A percentile compares a stretch with the other conserved stretches of the same genome.
These are phyloP conservation scores for Candida boleticola DNA, from an alignment of 805 yeast species.

Conservation along the genomic window DNA sequence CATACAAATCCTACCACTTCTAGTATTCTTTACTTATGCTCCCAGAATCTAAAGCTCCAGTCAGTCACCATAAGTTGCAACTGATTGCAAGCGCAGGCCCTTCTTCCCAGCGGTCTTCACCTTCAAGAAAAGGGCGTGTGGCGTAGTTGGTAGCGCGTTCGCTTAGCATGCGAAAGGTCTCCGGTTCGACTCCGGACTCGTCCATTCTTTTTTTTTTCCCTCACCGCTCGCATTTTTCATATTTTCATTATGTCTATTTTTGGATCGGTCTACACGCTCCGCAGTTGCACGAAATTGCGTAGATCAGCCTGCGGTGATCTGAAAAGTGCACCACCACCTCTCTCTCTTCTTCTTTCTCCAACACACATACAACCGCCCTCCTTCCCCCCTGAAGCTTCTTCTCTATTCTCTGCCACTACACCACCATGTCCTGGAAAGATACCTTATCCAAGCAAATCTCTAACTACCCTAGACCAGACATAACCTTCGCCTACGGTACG, in stretches of 20 bases:
- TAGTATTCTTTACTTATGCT: no score
- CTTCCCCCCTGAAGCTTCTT: not conserved
- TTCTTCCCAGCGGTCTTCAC: not conserved
- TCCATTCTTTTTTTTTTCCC: constrained; percentile 3
- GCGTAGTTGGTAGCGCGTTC: constrained; percentile 52
- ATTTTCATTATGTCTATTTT: constrained; percentile 1
- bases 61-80: no score
- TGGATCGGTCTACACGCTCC: not conserved
- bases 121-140: constrained; percentile 34
- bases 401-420: not conserved
- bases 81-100: no score
- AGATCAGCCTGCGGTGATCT: not conserved
- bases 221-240: not conserved
- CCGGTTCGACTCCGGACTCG: constrained; percentile 26
- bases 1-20: no score
- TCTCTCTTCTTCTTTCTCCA: no score
- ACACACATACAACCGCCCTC: not conserved
- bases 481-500: constrained; percentile 76
- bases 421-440: constrained; percentile 3
- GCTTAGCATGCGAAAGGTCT: constrained; percentile 50
- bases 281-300: not conserved
- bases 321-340: no score
- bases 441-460: not conserved
- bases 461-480: constrained; percentile 42
- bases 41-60: no score